Percentiles rank a stretch among this genome's conserved stretches.
Evolutionary conservation across 371 early-diverging fungal genomes (phyloP).

Genomic region (Fennellomyces sp.): DNA sequence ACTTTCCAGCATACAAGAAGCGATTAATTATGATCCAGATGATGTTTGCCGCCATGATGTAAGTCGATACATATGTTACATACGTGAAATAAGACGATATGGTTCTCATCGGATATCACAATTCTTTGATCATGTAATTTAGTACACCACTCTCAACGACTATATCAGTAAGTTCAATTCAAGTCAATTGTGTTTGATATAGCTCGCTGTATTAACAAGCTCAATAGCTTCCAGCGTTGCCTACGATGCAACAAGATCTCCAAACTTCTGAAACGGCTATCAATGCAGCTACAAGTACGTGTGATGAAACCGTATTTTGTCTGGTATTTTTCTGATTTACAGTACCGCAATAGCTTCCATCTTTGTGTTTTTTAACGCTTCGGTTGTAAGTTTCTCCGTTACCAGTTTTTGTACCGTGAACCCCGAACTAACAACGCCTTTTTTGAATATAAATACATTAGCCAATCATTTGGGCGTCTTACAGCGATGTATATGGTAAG

Average conservation of each 20-base stretch:
- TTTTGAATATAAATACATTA: neutral
- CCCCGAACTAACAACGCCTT: too few relatives aligned
- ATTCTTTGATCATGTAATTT: neutral
- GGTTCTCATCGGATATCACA: too few relatives aligned
- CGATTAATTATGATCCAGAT: neutral
- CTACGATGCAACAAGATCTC: constrained; percentile 35
- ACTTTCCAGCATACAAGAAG: neutral
- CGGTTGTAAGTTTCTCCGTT: constrained; percentile 22
- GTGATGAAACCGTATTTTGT: neutral
- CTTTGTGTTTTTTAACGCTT: constrained; percentile 43
- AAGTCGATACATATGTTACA: neutral
- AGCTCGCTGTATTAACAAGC: neutral
- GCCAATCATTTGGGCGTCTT: constrained; percentile 1
- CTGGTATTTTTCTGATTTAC: constrained; percentile 30
- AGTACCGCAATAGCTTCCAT: constrained; percentile 35
- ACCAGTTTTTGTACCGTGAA: too few relatives aligned
- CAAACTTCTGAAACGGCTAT: constrained; percentile 39
- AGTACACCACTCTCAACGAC: neutral
- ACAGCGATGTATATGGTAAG: neutral
- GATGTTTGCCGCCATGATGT: constrained; percentile 5
- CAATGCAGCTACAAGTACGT: constrained; percentile 25
- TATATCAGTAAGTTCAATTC: neutral
- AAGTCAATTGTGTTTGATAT: neutral
- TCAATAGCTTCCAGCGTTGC: constrained; percentile 36
- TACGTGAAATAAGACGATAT: neutral